A percentile compares a stretch with the other conserved stretches of the same genome.
phyloP scores from a whole-genome alignment of 2,329 filamentous ascomycete genomes.

The Colletotrichum echinochloae region DNA sequence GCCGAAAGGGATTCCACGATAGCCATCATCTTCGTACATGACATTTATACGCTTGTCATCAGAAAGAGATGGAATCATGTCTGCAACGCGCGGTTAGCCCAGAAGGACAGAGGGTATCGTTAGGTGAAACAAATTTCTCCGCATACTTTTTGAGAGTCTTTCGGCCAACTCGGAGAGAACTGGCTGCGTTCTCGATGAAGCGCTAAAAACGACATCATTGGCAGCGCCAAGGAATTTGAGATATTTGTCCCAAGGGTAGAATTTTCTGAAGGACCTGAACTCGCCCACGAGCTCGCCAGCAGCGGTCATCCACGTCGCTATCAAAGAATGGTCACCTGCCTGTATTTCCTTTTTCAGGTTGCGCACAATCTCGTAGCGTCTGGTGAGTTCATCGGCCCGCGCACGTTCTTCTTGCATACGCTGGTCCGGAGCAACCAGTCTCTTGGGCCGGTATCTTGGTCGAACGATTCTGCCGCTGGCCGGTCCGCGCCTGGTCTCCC shows the following conservation, averaged over 20 bases:
- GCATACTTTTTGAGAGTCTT: constrained; percentile 65
- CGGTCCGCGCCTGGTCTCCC: constrained; percentile 8
- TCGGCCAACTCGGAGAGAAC: constrained; percentile 62
- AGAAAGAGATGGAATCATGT: constrained; percentile 47
- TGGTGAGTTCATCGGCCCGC: constrained; percentile 53
- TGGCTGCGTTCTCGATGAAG: constrained; percentile 36
- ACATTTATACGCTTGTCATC: constrained; percentile 43
- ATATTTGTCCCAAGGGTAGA: constrained; percentile 76
- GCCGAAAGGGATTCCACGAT: constrained; percentile 83
- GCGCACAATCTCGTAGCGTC: constrained; percentile 59
- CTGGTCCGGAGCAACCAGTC: constrained; percentile 59
- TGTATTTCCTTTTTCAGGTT: constrained; percentile 57
- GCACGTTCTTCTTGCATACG: constrained; percentile 59
- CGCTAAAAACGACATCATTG: constrained; percentile 41
- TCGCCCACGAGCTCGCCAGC: constrained; percentile 72
- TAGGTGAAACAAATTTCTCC: not conserved
- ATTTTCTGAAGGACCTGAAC: constrained; percentile 72
- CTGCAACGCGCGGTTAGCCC: constrained; percentile 40
- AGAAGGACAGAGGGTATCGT: not conserved
- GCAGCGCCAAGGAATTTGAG: constrained; percentile 65
- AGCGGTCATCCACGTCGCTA: constrained; percentile 67
- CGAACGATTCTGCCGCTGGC: constrained; percentile 47
- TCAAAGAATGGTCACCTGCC: constrained; percentile 57
- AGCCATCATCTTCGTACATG: constrained; percentile 58
- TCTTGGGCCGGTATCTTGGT: constrained; percentile 58